Evolutionary conservation across 179 eudicot genomes (phyloP).

Genomic region (Corrigiola litoralis): DNA sequence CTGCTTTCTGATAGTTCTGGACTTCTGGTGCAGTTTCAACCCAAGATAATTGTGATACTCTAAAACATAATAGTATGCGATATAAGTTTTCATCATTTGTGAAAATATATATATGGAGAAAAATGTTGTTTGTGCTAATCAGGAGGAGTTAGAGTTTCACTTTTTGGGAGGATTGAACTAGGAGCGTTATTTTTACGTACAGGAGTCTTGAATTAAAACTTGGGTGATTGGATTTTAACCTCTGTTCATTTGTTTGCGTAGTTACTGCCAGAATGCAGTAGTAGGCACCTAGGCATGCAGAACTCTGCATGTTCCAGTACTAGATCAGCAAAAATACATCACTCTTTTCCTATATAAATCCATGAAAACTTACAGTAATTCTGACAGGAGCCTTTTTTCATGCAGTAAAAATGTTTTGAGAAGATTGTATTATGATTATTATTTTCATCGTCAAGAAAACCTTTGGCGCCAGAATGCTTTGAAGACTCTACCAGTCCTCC

Average conservation of each 20-base stretch:
- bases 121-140: not conserved
- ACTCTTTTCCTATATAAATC: not conserved
- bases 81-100: too few relatives aligned
- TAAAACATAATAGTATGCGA: too few relatives aligned
- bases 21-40: too few relatives aligned
- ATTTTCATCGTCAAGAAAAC: slow-evolving; percentile 96
- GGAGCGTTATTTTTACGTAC: not conserved
- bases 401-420: slow-evolving; percentile 81
- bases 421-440: slow-evolving; percentile 88
- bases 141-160: not conserved
- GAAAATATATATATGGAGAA: not conserved
- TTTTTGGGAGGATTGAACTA: not conserved
- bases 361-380: not conserved
- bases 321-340: not conserved
- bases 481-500: slow-evolving; percentile 87
- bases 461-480: slow-evolving; percentile 92
- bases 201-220: not conserved
- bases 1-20: not conserved
- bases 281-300: not conserved
- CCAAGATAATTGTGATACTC: too few relatives aligned
- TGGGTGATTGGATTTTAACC: not conserved
- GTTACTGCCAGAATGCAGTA: not conserved
- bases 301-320: not conserved
- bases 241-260: not conserved
- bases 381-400: not conserved